Evolutionary conservation across 441 rosid species (phyloP).

Genomic region (Theobroma grandiflorum): DNA sequence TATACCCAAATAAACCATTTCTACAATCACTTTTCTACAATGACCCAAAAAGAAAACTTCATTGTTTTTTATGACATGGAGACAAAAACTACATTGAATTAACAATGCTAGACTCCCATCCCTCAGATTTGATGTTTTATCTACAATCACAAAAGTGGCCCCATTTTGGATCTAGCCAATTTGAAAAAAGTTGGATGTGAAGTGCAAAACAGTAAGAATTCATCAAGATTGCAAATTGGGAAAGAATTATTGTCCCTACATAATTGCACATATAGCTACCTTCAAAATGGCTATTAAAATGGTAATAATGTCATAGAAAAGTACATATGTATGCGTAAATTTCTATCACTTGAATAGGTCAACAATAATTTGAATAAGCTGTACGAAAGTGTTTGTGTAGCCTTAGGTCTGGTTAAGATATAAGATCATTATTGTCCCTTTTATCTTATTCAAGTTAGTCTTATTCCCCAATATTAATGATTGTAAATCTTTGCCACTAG

Average conservation of each 20-base stretch:
- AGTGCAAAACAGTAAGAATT: constrained; percentile 38
- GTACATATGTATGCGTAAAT: neutral
- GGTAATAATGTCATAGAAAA: constrained; percentile 5
- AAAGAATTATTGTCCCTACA: constrained; percentile 26
- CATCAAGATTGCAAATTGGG: constrained; percentile 19
- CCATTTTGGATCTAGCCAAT: constrained; percentile 86
- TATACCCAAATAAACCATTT: no score
- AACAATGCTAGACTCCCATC: constrained; percentile 77
- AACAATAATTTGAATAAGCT: neutral
- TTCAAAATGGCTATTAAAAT: constrained; percentile 17
- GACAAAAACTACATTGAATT: constrained; percentile 29
- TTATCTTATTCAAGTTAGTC: constrained; percentile 11
- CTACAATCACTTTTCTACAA: constrained; percentile 35
- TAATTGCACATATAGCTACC: constrained; percentile 26
- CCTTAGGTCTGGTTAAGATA: neutral
- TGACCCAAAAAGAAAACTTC: neutral
- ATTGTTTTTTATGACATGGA: no score
- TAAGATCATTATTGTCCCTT: neutral
- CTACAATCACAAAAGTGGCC: constrained; percentile 89
- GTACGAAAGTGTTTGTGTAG: neutral
- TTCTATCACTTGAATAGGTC: neutral
- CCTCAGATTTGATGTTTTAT: constrained; percentile 77
- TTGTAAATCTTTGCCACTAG: neutral
- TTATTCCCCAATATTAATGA: neutral
- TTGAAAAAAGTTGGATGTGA: constrained; percentile 39